phyloP scores from a whole-genome alignment of 306 rosid genomes.

The Canavalia ensiformis region DNA sequence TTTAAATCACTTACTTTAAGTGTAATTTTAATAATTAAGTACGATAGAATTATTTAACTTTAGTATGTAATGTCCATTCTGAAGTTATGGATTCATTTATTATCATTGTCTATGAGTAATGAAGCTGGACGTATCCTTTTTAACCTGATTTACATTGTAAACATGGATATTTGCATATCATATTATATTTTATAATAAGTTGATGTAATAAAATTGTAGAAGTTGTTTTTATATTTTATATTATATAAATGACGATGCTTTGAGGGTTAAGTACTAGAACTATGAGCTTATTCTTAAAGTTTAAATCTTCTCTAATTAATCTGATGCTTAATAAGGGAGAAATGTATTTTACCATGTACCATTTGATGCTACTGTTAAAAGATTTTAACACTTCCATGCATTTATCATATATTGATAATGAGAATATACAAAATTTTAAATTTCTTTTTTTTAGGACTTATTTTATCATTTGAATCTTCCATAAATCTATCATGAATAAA shows the following conservation, averaged over 20 bases:
- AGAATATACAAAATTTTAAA: conserved; percentile 43
- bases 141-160: background rate
- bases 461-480: conserved; percentile 19
- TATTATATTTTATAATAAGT: too few relatives aligned
- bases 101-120: conserved; percentile 30
- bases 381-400: background rate
- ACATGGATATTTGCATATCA: too few relatives aligned
- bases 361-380: background rate
- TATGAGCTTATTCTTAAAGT: conserved; percentile 3
- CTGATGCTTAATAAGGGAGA: background rate
- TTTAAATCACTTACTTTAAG: too few relatives aligned
- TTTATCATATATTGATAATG: background rate
- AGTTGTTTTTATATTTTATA: background rate
- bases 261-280: conserved; percentile 16
- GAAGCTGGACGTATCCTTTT: conserved; percentile 38
- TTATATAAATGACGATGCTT: background rate
- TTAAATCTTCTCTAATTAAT: conserved; percentile 15
- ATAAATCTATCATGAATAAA: background rate
- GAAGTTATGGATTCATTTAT: conserved; percentile 14
- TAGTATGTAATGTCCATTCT: background rate
- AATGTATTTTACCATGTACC: conserved; percentile 21
- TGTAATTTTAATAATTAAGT: too few relatives aligned
- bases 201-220: too few relatives aligned
- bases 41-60: too few relatives aligned
- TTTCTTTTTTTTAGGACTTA: conserved; percentile 16